Evolutionary conservation across 1,284 basidiomycete genomes (phyloP).

Genomic region (Austroboletus niveus): DNA sequence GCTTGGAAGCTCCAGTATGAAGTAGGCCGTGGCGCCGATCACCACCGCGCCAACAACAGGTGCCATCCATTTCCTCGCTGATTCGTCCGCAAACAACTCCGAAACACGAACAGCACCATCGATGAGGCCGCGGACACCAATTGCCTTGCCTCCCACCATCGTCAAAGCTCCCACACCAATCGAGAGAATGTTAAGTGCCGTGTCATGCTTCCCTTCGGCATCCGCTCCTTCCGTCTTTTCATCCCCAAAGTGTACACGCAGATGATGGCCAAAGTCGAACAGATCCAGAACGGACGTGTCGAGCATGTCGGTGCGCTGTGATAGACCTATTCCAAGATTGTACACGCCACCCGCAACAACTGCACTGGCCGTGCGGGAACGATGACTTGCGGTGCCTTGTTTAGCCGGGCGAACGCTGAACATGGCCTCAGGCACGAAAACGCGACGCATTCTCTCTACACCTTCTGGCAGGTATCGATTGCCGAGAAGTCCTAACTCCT

Average conservation of each 20-base stretch:
- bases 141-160: constrained; percentile 78
- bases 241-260: constrained; percentile 64
- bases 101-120: constrained; percentile 74
- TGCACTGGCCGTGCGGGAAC: constrained; percentile 43
- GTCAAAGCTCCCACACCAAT: constrained; percentile 86
- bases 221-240: constrained; percentile 37
- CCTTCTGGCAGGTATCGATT: constrained; percentile 80
- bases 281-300: constrained; percentile 80
- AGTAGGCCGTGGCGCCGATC: constrained; percentile 77
- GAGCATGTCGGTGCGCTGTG: constrained; percentile 65
- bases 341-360: constrained; percentile 71
- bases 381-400: constrained; percentile 43
- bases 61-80: constrained; percentile 83
- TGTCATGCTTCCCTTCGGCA: constrained; percentile 55
- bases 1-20: constrained; percentile 86
- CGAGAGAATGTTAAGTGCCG: constrained; percentile 71
- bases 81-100: constrained; percentile 83
- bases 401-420: constrained; percentile 65
- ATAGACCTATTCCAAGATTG: constrained; percentile 75
- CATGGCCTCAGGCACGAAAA: constrained; percentile 97
- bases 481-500: constrained; percentile 67
- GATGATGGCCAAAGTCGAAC: constrained; percentile 84
- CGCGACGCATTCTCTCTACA: constrained; percentile 76
- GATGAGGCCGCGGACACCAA: constrained; percentile 77
- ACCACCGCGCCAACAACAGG: constrained; percentile 80